Conservation (phyloP, 805 yeast genomes). For the Citeromyces matritensis region DNA sequence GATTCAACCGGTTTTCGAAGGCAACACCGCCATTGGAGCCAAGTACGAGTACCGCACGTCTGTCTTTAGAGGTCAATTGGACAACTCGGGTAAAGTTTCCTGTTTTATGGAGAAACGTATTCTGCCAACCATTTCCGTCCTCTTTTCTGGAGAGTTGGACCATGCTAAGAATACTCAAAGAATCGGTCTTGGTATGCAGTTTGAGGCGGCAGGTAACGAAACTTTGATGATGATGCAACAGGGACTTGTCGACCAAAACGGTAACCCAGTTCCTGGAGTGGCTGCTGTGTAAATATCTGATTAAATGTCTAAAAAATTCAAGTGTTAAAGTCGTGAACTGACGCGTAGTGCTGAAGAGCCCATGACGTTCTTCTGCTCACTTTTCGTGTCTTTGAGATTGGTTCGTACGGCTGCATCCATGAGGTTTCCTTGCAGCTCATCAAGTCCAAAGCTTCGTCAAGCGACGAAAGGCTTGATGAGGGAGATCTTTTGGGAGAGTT, state of each 20-base stretch:
- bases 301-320: too few relatives aligned
- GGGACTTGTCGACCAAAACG: constrained; percentile 69
- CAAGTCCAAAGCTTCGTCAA: too few relatives aligned
- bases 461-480: too few relatives aligned
- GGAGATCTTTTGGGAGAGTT: too few relatives aligned
- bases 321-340: too few relatives aligned
- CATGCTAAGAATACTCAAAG: constrained; percentile 67
- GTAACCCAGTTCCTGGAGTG: constrained; percentile 66
- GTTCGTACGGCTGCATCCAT: too few relatives aligned
- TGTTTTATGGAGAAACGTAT: constrained; percentile 88
- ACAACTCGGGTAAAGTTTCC: constrained; percentile 80
- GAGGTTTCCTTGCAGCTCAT: too few relatives aligned
- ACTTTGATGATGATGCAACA: constrained; percentile 86
- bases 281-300: too few relatives aligned
- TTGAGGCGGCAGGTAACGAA: constrained; percentile 91
- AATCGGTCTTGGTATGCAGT: constrained; percentile 88
- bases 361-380: too few relatives aligned
- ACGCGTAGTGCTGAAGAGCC: too few relatives aligned
- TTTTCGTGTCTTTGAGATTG: too few relatives aligned
- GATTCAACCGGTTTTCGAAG: constrained; percentile 76
- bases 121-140: constrained; percentile 76
- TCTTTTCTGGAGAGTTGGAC: constrained; percentile 85
- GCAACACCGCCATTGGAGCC: constrained; percentile 87
- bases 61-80: constrained; percentile 88
- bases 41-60: constrained; percentile 96